Percentiles rank a stretch among this genome's conserved stretches.
Conservation (phyloP, 306 rosid species). For the Argentina anserina region DNA sequence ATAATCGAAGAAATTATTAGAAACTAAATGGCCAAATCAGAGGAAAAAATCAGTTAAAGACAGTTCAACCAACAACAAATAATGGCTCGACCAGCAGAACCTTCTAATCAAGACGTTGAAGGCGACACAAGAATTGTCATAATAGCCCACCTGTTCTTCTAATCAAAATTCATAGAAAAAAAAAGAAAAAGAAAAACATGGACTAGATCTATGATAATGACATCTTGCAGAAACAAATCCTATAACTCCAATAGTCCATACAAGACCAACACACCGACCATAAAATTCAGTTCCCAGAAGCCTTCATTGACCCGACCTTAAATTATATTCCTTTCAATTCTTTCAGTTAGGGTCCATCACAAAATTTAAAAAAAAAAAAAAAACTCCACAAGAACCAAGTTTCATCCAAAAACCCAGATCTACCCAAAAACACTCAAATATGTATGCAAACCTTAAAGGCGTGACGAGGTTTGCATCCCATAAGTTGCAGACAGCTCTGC, state of each 20-base stretch:
- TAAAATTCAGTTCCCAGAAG: neutral
- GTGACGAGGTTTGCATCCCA: constrained; percentile 94
- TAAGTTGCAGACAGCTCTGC: constrained; percentile 81
- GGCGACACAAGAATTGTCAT: constrained; percentile 19
- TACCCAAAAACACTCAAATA: neutral
- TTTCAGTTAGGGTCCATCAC: constrained; percentile 4
- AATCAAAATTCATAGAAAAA: constrained; percentile 12
- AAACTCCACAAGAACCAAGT: no score
- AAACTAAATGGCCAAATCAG: neutral
- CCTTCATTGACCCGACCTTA: constrained; percentile 6
- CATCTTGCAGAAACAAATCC: neutral
- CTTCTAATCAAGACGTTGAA: constrained; percentile 8
- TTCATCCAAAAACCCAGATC: constrained; percentile 43
- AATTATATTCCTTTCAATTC: neutral
- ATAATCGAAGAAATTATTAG: neutral
- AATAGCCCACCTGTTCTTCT: constrained; percentile 9
- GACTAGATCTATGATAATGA: constrained; percentile 14
- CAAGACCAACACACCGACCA: constrained; percentile 4
- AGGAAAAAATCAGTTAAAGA: neutral
- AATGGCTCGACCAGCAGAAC: constrained; percentile 11
- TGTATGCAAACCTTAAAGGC: constrained; percentile 74
- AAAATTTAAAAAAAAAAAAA: neutral
- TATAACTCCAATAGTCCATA: neutral
- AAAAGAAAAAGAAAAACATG: neutral
- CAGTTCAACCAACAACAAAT: constrained; percentile 1